Evolutionary conservation across 1,284 basidiomycete species (phyloP).

Genomic region (Leccinum solheimii): DNA sequence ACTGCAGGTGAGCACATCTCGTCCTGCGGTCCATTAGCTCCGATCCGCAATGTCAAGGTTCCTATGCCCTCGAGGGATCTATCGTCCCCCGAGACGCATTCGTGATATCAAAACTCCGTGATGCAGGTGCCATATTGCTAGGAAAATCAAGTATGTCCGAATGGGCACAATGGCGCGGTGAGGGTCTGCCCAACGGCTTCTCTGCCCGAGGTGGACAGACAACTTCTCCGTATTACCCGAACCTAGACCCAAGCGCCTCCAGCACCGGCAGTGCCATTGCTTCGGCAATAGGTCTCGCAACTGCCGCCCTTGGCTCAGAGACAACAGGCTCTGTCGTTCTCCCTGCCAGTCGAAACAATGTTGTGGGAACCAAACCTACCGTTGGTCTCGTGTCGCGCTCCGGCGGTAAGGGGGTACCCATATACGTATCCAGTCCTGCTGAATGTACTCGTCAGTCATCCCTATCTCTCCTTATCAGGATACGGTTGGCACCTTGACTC

Average conservation of each 20-base stretch:
- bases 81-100: constrained; percentile 66
- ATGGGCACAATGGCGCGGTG: constrained; percentile 50
- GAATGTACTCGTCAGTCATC: constrained; percentile 38
- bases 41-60: constrained; percentile 38
- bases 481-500: constrained; percentile 48
- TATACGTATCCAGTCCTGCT: not conserved
- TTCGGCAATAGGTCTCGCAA: constrained; percentile 49
- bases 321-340: constrained; percentile 52
- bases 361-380: constrained; percentile 42
- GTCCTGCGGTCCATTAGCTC: not conserved
- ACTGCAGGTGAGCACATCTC: constrained; percentile 39
- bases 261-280: constrained; percentile 54
- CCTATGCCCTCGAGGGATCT: constrained; percentile 57
- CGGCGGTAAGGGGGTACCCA: constrained; percentile 38
- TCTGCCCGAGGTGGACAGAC: constrained; percentile 55
- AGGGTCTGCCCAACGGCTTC: constrained; percentile 45
- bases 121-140: constrained; percentile 55
- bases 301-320: constrained; percentile 54
- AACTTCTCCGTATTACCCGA: constrained; percentile 49
- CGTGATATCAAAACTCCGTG: constrained; percentile 57
- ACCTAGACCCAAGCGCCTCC: constrained; percentile 50
- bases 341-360: constrained; percentile 44
- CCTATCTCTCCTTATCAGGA: constrained; percentile 53
- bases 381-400: constrained; percentile 50
- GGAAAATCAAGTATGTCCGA: constrained; percentile 52